Conservation (phyloP, 2,329 filamentous ascomycete species). For the Westerdykella sp. region DNA sequence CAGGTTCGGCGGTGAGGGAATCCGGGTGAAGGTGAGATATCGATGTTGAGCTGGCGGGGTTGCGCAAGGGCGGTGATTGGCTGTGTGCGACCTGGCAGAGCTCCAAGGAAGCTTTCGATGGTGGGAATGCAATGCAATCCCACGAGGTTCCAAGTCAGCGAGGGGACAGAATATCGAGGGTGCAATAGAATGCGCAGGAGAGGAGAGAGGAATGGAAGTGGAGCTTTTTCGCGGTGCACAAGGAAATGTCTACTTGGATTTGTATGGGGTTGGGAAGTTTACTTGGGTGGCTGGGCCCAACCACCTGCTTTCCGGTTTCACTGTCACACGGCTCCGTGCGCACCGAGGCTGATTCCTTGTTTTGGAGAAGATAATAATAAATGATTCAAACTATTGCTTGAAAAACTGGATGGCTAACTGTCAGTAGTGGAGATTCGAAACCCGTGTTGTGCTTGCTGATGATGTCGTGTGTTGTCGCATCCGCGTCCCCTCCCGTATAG, state of each 20-base stretch:
- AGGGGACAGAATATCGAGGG: neutral
- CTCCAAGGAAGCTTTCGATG: neutral
- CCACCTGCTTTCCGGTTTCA: conserved; percentile 8
- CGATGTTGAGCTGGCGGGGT: conserved; percentile 8
- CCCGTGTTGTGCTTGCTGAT: neutral
- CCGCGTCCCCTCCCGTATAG: too few species aligned
- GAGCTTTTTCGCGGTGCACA: conserved; percentile 8
- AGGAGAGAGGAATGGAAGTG: conserved; percentile 3
- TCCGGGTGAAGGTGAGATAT: conserved; percentile 7
- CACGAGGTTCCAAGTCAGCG: neutral
- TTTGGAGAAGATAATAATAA: neutral
- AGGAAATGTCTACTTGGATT: conserved; percentile 30
- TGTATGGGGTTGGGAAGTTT: conserved; percentile 7
- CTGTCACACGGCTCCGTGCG: neutral
- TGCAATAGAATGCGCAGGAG: conserved; percentile 1
- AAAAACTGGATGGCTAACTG: neutral
- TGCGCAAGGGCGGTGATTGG: conserved; percentile 13
- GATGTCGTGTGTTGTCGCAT: neutral
- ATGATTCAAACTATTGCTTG: neutral
- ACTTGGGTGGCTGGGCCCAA: conserved; percentile 16
- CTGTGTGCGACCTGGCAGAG: neutral
- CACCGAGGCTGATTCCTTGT: neutral
- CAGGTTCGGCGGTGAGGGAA: conserved; percentile 2
- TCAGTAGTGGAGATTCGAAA: neutral
- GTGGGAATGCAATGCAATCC: conserved; percentile 3